A percentile compares a stretch with the other conserved stretches of the same genome.
phyloP scores from a whole-genome alignment of 192 early-diverging fungal genomes.

The Allomyces arbusculus region DNA sequence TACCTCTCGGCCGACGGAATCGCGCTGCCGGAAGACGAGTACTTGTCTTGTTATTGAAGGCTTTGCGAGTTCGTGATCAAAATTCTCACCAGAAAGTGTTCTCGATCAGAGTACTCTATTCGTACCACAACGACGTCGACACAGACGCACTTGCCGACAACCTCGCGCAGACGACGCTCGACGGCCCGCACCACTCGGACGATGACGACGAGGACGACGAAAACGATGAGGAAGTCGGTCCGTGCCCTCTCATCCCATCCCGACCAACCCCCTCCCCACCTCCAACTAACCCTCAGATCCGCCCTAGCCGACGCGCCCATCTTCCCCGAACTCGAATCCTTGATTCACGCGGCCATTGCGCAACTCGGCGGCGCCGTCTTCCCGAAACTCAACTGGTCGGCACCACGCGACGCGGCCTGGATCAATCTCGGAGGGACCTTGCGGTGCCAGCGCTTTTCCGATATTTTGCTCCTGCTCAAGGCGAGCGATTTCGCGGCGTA shows the following conservation, averaged over 20 bases:
- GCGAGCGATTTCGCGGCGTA: constrained; percentile 74
- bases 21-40: constrained; percentile 52
- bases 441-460: constrained; percentile 48
- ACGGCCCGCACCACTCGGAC: too few species aligned
- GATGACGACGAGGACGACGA: constrained; percentile 14
- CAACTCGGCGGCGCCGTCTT: constrained; percentile 63
- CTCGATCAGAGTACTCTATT: too few species aligned
- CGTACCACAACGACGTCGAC: too few species aligned
- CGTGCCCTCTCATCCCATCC: not conserved
- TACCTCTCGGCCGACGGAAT: constrained; percentile 76
- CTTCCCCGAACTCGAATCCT: constrained; percentile 40
- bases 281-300: too few species aligned
- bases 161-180: too few species aligned
- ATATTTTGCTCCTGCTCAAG: constrained; percentile 80
- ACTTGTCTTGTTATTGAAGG: not conserved
- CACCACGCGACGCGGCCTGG: constrained; percentile 62
- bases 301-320: not conserved
- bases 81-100: too few species aligned
- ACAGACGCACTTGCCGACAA: too few species aligned
- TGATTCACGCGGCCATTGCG: constrained; percentile 43
- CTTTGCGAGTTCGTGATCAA: too few species aligned
- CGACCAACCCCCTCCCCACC: too few species aligned
- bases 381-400: constrained; percentile 78
- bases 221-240: constrained; percentile 9
- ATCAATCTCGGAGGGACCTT: constrained; percentile 60